Conservation (phyloP, 345 rosid genomes). For the Gossypium herbaceum region DNA sequence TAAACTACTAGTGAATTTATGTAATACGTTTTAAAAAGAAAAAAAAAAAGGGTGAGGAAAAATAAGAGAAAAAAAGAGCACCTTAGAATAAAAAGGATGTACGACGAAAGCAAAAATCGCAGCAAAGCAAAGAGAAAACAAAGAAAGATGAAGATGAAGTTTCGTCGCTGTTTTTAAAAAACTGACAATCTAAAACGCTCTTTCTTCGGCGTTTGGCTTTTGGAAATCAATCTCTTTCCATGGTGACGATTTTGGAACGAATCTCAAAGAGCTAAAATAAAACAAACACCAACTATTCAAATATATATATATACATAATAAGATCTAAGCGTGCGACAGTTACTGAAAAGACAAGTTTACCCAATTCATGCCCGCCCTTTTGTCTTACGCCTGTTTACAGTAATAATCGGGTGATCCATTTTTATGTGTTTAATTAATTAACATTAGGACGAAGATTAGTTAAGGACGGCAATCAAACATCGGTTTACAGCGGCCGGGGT, state of each 20-base stretch:
- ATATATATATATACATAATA: background rate
- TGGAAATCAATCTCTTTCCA: conserved; percentile 21
- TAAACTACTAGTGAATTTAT: background rate
- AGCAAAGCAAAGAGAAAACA: conserved; percentile 5
- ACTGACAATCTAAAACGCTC: background rate
- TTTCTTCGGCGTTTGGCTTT: background rate
- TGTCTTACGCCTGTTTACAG: background rate
- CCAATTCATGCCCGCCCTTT: background rate
- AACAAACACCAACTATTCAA: background rate
- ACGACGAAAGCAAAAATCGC: conserved; percentile 8
- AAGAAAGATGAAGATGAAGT: background rate
- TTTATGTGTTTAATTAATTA: background rate
- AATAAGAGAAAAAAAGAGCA: background rate
- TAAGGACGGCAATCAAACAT: background rate
- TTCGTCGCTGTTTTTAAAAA: background rate
- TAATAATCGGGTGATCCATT: background rate
- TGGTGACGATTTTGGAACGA: conserved; percentile 31
- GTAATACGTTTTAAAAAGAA: background rate
- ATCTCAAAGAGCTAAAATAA: conserved; percentile 21
- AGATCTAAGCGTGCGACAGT: background rate
- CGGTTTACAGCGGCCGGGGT: background rate
- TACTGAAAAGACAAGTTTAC: conserved; percentile 4
- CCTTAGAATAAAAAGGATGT: background rate
- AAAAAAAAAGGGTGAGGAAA: conserved; percentile 2
- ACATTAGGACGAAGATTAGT: background rate